These are phyloP conservation scores for Tripidium arundinaceum DNA, from an alignment of 202 grass and related monocot genomes.

Conservation along the genomic window DNA sequence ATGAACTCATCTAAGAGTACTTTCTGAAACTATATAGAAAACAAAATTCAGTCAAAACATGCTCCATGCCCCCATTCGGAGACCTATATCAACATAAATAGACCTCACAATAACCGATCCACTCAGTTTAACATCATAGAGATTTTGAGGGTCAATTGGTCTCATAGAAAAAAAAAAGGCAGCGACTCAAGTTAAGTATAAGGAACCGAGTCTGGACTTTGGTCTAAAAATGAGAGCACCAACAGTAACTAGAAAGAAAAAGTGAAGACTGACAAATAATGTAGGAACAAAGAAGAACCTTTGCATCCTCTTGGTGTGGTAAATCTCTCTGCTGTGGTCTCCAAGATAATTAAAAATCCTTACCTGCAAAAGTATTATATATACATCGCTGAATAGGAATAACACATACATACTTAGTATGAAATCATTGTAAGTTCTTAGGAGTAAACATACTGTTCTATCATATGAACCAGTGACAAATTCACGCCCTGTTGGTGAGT, in stretches of 20 bases:
- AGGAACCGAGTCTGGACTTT: background rate
- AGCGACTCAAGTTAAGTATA: no score
- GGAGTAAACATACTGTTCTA: slow-evolving; percentile 63
- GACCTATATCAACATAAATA: background rate
- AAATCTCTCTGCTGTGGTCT: slow-evolving; percentile 93
- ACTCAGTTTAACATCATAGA: slow-evolving; percentile 7
- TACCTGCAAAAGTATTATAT: slow-evolving; percentile 58
- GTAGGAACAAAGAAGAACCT: slow-evolving; percentile 50
- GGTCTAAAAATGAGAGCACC: background rate
- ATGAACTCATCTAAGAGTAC: background rate
- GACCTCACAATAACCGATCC: background rate
- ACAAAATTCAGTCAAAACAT: background rate
- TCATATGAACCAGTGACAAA: slow-evolving; percentile 98
- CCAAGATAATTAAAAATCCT: slow-evolving; percentile 79
- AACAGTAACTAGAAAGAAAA: background rate
- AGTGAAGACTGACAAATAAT: background rate
- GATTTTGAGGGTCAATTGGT: background rate
- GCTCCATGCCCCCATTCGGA: background rate
- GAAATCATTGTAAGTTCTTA: slow-evolving; percentile 5
- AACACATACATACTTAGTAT: slow-evolving; percentile 2
- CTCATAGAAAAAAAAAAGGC: background rate
- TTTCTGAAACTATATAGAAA: slow-evolving; percentile 6
- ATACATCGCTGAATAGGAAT: background rate
- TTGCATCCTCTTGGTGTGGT: slow-evolving; percentile 99
- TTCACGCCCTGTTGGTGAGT: slow-evolving; percentile 88